Evolutionary conservation across 2,329 filamentous ascomycete genomes (phyloP).

Genomic region (Neurospora sp.): DNA sequence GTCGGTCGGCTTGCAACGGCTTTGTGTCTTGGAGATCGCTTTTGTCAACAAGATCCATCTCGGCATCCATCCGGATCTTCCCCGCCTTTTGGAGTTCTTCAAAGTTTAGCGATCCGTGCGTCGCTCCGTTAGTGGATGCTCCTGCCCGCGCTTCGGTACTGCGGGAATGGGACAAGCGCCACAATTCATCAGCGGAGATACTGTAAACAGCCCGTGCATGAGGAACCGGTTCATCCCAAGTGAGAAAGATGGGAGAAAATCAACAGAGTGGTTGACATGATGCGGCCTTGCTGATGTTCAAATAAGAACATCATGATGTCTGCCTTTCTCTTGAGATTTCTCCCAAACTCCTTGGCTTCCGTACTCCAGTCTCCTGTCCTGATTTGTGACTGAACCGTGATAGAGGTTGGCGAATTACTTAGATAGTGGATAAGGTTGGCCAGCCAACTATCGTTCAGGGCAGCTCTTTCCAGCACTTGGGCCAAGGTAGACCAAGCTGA

Average conservation of each 20-base stretch:
- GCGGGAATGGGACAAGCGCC: not conserved
- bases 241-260: not conserved
- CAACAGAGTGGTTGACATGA: not conserved
- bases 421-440: constrained; percentile 11
- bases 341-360: not conserved
- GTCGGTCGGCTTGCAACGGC: constrained; percentile 18
- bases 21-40: constrained; percentile 7
- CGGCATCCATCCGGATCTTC: not conserved
- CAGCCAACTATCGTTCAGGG: constrained; percentile 14
- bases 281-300: not conserved
- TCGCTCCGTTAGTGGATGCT: not conserved
- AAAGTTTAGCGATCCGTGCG: not conserved
- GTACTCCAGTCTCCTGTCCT: not conserved
- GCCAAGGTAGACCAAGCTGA: constrained; percentile 10
- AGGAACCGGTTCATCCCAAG: not conserved
- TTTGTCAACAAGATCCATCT: not conserved
- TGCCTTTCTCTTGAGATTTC: not conserved
- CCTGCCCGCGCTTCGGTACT: not conserved
- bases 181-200: not conserved
- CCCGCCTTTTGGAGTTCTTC: not conserved
- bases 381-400: not conserved
- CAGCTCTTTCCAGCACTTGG: constrained; percentile 6
- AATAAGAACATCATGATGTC: not conserved
- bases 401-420: not conserved
- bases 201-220: not conserved